Evolutionary conservation across 75 land plant genomes (phyloP).

Genomic region (Azolla pinnata): DNA sequence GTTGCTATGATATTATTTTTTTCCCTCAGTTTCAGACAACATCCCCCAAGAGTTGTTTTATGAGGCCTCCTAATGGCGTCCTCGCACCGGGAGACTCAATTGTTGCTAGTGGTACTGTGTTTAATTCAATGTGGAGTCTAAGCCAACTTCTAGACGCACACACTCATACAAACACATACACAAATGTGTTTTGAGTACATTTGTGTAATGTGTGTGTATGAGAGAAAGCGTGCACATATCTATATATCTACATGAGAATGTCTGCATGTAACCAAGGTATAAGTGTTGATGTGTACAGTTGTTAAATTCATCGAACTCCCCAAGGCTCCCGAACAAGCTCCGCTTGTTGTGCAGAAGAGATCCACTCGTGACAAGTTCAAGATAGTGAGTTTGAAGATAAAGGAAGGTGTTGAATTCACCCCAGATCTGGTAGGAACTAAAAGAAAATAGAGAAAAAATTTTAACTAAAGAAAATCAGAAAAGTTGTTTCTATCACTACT

Average conservation of each 20-base stretch:
- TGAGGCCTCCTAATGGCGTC: conserved; percentile 54
- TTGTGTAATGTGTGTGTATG: not conserved
- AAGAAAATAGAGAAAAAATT: conserved; percentile 83
- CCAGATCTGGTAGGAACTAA: conserved; percentile 96
- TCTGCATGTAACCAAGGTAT: not conserved
- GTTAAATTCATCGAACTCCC: conserved; percentile 95
- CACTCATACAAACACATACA: not conserved
- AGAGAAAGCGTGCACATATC: not conserved
- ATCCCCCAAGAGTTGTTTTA: conserved; percentile 53
- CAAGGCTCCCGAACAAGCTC: conserved; percentile 46
- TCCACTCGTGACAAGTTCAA: conserved; percentile 83
- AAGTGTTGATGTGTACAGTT: conserved; percentile 25
- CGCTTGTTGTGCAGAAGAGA: conserved; percentile 8
- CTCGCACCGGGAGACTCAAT: conserved; percentile 40
- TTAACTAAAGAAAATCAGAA: no score
- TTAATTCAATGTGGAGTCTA: not conserved
- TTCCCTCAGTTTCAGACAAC: conserved; percentile 44
- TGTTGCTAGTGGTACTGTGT: conserved; percentile 35
- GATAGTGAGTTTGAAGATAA: conserved; percentile 86
- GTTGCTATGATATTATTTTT: not conserved
- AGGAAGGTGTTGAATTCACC: conserved; percentile 61
- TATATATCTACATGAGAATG: not conserved
- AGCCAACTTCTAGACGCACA: not conserved
- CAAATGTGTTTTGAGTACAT: not conserved
- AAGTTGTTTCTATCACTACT: no score